Conservation (phyloP, 495 filamentous ascomycete species). For the Polyplosphaeria fusca region DNA sequence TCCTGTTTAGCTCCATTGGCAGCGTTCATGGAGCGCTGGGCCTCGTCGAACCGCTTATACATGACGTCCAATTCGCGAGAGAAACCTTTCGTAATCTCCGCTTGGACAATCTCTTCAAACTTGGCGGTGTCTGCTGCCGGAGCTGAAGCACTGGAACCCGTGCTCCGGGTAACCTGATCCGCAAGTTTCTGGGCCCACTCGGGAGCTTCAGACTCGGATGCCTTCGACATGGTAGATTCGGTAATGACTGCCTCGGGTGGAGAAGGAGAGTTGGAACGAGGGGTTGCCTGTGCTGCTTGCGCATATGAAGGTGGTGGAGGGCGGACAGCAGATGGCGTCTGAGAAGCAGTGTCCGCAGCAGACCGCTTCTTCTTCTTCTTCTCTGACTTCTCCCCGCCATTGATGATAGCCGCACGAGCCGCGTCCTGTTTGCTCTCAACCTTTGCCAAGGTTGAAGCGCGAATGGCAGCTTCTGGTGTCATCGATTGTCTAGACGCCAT, state of each 20-base stretch:
- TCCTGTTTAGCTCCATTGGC: slow-evolving; percentile 68
- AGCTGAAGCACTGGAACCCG: slow-evolving; percentile 36
- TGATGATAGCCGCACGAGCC: slow-evolving; percentile 40
- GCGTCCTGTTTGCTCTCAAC: slow-evolving; percentile 45
- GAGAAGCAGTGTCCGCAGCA: slow-evolving; percentile 20
- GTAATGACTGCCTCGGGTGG: background rate
- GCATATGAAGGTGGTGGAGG: slow-evolving; percentile 28
- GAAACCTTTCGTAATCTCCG: slow-evolving; percentile 56
- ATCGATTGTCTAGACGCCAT: slow-evolving; percentile 44
- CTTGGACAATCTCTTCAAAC: slow-evolving; percentile 54
- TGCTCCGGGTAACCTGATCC: slow-evolving; percentile 14
- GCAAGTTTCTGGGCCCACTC: slow-evolving; percentile 27
- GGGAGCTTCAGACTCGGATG: slow-evolving; percentile 12
- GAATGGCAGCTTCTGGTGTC: slow-evolving; percentile 32
- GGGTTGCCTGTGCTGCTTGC: slow-evolving; percentile 27
- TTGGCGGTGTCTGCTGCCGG: slow-evolving; percentile 47
- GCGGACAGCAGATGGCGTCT: slow-evolving; percentile 35
- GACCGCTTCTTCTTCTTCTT: slow-evolving; percentile 50
- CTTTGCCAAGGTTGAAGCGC: slow-evolving; percentile 35
- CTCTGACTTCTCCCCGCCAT: slow-evolving; percentile 41
- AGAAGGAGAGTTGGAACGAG: slow-evolving; percentile 16
- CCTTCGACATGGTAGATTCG: background rate
- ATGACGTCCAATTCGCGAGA: slow-evolving; percentile 56
- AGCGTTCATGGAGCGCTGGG: slow-evolving; percentile 61
- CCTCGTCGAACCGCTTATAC: slow-evolving; percentile 61